Base-by-base conservation (phyloP, 345 rosid species). In the Lepidium didymum region DNA sequence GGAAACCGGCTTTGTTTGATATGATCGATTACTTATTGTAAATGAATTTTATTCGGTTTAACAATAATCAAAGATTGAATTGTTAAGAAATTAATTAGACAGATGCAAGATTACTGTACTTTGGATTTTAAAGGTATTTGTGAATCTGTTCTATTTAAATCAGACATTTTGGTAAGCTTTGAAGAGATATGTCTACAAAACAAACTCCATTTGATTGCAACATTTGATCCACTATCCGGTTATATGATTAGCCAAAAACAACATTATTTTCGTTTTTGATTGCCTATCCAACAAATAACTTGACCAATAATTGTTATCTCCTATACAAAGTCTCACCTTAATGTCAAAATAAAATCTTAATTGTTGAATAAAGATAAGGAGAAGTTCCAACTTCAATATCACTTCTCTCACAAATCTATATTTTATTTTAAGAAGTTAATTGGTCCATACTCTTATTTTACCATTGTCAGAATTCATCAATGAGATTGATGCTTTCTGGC, bases 401-500 rank as follows among this genome's bases (percentile, higher is more conserved):
- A 55, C 33, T 29, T 21, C 44, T 53, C 49, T 45, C 47, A 72
- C 12, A 61, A 11, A 72, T 64, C 52, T 46, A 10, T 7, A 23
- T 11, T 15, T 25, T 14, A 13, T 9, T 25, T 46, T 43, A 10
- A 41, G 19, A 44, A 35, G 46, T 37, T 8, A 46, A 12, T 6
- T 10, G 56, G 19, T 8, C 46, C 11, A 56, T 15, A 5, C 43
- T 31, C 47, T 15, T 41, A 57, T 7, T 37, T 7, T 8, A 12
- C 18, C 18, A 0, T 49, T 11, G 54, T 49, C 16, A 27, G 35
- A 34, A 51, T 12, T 43, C 44, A 67, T 90, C 85, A 92, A 72
- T 88, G 96, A 72, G 96, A 94, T 69, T 91, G 99, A 75, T 94
- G 97, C 70, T 94, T 94, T 88, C 89, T 94, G 46, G 99, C 93